These are phyloP conservation scores for Fusarium sp. DNA, from an alignment of 2,329 filamentous ascomycete species.

Conservation along the genomic window DNA sequence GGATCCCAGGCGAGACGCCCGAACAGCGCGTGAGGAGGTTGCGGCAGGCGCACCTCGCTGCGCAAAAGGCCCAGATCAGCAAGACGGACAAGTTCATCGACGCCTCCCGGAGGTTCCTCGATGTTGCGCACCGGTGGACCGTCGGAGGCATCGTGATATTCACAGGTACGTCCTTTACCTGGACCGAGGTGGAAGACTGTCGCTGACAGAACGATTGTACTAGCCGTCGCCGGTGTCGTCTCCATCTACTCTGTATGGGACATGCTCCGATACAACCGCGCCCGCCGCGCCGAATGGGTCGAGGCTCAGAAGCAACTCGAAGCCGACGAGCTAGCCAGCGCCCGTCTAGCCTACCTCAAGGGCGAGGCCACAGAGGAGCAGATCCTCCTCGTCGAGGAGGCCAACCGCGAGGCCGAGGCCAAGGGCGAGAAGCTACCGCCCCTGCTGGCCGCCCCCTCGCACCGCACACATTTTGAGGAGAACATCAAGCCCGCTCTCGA, in stretches of 20 bases:
- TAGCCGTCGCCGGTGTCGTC: constrained; percentile 66
- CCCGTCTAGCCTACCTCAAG: constrained; percentile 70
- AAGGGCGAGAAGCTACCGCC: constrained; percentile 62
- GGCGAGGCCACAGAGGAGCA: constrained; percentile 68
- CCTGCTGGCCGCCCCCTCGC: constrained; percentile 60
- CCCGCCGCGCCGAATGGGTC: constrained; percentile 69
- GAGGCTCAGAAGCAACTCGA: constrained; percentile 66
- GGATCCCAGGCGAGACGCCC: constrained; percentile 68
- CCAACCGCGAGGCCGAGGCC: constrained; percentile 61
- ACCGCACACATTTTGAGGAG: constrained; percentile 53
- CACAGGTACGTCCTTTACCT: constrained; percentile 59
- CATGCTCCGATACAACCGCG: constrained; percentile 71
- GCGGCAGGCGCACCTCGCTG: constrained; percentile 75
- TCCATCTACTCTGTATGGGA: constrained; percentile 71
- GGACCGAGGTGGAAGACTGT: neutral
- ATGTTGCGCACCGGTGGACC: constrained; percentile 67
- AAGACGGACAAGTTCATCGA: constrained; percentile 63
- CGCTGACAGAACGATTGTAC: constrained; percentile 11
- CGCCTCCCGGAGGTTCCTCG: constrained; percentile 62
- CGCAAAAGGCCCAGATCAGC: constrained; percentile 69
- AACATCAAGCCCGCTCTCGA: constrained; percentile 49
- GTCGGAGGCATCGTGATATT: constrained; percentile 67
- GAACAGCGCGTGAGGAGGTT: constrained; percentile 77
- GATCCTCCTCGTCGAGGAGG: constrained; percentile 67
- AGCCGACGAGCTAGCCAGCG: constrained; percentile 66